These are phyloP conservation scores for Pseudonitzschia delicatissima DNA, from an alignment of 108 stramenopile genomes.

Conservation along the genomic window DNA sequence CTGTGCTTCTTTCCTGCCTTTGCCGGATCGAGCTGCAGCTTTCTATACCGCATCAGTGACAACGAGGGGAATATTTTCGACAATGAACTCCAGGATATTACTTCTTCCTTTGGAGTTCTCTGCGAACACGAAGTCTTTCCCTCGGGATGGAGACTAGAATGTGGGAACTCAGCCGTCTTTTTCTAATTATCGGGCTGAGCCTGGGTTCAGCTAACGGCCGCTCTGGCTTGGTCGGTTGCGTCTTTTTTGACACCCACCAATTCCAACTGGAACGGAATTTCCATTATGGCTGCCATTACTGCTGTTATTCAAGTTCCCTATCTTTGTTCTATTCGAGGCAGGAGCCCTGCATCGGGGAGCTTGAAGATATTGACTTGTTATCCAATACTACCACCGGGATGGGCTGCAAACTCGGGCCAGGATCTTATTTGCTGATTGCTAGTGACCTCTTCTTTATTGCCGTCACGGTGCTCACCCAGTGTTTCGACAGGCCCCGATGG, in stretches of 20 bases:
- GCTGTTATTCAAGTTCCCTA: slow-evolving; percentile 34
- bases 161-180: slow-evolving; percentile 34
- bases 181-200: slow-evolving; percentile 17
- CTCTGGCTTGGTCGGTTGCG: slow-evolving; percentile 24
- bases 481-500: slow-evolving; percentile 33
- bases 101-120: slow-evolving; percentile 22
- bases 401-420: slow-evolving; percentile 30
- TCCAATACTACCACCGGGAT: background rate
- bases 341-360: slow-evolving; percentile 20
- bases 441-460: slow-evolving; percentile 30
- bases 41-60: background rate
- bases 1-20: slow-evolving; percentile 3
- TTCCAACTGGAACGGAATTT: slow-evolving; percentile 33
- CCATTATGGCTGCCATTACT: slow-evolving; percentile 21
- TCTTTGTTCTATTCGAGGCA: slow-evolving; percentile 34
- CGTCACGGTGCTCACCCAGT: slow-evolving; percentile 35
- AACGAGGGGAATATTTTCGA: background rate
- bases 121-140: slow-evolving; percentile 22
- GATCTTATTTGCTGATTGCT: slow-evolving; percentile 21
- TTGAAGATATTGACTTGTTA: background rate
- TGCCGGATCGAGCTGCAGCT: slow-evolving; percentile 9
- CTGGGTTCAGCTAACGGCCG: slow-evolving; percentile 19
- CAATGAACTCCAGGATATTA: background rate
- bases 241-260: slow-evolving; percentile 24
- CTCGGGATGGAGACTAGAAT: slow-evolving; percentile 17